Evolutionary conservation across 139 green algal species (phyloP).

Genomic region (Medakamo hakoo): DNA sequence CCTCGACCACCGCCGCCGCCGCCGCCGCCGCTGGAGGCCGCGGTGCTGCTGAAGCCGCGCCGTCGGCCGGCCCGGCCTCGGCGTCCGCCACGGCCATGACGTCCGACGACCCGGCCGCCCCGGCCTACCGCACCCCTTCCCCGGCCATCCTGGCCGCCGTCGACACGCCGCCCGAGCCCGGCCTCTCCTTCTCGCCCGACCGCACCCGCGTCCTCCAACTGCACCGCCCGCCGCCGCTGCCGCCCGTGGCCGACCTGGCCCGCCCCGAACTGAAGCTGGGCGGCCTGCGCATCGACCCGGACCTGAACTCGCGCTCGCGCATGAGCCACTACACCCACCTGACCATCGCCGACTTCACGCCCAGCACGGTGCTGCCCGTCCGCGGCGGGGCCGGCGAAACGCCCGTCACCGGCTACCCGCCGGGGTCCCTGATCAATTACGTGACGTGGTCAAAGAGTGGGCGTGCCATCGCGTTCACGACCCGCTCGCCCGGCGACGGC

Average conservation of each 20-base stretch:
- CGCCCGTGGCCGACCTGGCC: constrained; percentile 78
- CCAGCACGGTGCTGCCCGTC: constrained; percentile 28
- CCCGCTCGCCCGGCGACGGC: constrained; percentile 35
- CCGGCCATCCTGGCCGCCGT: constrained; percentile 78
- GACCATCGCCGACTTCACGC: constrained; percentile 17
- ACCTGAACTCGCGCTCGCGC: constrained; percentile 48
- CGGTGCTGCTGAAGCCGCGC: no score
- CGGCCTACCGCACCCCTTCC: constrained; percentile 64
- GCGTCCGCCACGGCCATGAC: neutral
- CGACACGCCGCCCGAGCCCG: constrained; percentile 56
- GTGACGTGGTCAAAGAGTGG: constrained; percentile 62
- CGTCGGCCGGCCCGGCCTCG: neutral
- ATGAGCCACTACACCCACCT: constrained; percentile 56
- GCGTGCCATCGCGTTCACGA: constrained; percentile 67
- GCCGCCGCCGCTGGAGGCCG: no score
- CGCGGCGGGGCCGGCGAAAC: constrained; percentile 11
- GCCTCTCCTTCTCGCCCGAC: constrained; percentile 79
- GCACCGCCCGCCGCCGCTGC: constrained; percentile 48
- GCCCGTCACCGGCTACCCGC: constrained; percentile 39
- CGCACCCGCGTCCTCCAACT: constrained; percentile 69
- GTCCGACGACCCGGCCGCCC: neutral
- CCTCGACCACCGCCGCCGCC: no score
- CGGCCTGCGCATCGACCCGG: constrained; percentile 76
- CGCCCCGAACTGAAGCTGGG: constrained; percentile 87
- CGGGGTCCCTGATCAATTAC: constrained; percentile 46